These are phyloP conservation scores for Nakataea oryzae DNA, from an alignment of 2,329 filamentous ascomycete genomes.

Conservation along the genomic window DNA sequence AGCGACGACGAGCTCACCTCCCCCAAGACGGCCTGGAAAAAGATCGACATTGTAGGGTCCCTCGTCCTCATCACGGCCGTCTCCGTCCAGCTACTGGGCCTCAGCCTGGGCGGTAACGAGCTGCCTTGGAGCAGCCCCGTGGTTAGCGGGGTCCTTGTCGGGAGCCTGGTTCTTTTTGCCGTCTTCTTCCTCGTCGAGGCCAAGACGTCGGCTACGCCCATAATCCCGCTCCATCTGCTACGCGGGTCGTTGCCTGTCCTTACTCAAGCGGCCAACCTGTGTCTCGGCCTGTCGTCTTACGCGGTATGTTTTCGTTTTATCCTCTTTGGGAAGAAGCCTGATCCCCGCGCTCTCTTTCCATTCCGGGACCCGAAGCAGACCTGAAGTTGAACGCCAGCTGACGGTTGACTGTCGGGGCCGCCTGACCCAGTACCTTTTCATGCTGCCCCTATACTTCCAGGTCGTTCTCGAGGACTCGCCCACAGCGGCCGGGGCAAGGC, in stretches of 20 bases:
- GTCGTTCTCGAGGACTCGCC: conserved; percentile 54
- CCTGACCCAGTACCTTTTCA: conserved; percentile 50
- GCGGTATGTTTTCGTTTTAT: conserved; percentile 35
- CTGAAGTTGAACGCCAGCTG: not conserved
- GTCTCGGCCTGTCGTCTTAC: conserved; percentile 50
- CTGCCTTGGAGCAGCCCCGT: conserved; percentile 38
- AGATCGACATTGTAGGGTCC: conserved; percentile 48
- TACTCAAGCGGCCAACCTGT: conserved; percentile 48
- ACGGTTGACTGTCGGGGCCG: not conserved
- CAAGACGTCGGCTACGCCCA: conserved; percentile 36
- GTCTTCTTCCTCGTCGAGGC: conserved; percentile 38
- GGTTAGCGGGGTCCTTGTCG: conserved; percentile 33
- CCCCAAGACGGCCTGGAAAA: conserved; percentile 33
- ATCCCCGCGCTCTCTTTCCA: not conserved
- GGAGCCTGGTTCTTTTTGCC: conserved; percentile 29
- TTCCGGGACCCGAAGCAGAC: not conserved
- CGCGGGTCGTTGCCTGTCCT: conserved; percentile 41
- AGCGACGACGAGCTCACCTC: conserved; percentile 9
- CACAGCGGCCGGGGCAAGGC: conserved; percentile 51
- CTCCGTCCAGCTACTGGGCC: conserved; percentile 42
- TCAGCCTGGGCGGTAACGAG: conserved; percentile 46
- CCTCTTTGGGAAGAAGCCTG: not conserved
- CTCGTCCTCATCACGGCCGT: conserved; percentile 46
- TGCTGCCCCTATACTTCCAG: conserved; percentile 61
- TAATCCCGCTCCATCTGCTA: conserved; percentile 47